Conservation (phyloP, 202 grass and related monocot species). For the Digitaria exilis region DNA sequence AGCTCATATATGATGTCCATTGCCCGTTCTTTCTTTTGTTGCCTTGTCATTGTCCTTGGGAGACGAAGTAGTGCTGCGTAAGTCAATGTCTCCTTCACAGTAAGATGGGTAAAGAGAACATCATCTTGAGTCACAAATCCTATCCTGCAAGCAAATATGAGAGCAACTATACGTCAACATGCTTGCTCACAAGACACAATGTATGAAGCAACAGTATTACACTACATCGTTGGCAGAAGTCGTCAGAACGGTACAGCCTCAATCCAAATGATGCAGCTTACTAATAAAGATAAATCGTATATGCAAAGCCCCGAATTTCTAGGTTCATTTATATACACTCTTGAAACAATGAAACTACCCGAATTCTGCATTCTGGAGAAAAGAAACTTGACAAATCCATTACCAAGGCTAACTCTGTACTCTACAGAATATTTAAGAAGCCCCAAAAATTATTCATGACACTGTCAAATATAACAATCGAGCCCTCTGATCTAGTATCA, state of each 20-base stretch:
- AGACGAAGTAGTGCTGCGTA: slow-evolving; percentile 90
- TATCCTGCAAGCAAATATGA: slow-evolving; percentile 70
- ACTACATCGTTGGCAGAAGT: neutral
- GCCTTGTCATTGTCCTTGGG: slow-evolving; percentile 80
- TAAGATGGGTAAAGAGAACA: slow-evolving; percentile 98
- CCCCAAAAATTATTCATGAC: neutral
- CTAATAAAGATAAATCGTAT: neutral
- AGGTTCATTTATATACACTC: neutral
- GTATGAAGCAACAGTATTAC: neutral
- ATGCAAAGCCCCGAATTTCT: neutral
- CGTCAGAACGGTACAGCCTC: neutral
- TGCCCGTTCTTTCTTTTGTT: slow-evolving; percentile 80
- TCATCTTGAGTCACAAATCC: slow-evolving; percentile 99
- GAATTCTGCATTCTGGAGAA: neutral
- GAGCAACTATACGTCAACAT: slow-evolving; percentile 8
- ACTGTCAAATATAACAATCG: neutral
- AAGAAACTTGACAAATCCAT: neutral
- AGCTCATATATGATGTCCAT: slow-evolving; percentile 95
- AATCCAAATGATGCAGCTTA: neutral
- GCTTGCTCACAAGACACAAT: neutral
- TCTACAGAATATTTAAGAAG: neutral
- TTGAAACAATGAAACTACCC: neutral
- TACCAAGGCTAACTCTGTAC: neutral
- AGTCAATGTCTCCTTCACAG: slow-evolving; percentile 92
- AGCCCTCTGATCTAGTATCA: neutral